Evolutionary conservation across 768 basidiomycete genomes (phyloP).

Genomic region (Tylopilus rubrobrunneus): DNA sequence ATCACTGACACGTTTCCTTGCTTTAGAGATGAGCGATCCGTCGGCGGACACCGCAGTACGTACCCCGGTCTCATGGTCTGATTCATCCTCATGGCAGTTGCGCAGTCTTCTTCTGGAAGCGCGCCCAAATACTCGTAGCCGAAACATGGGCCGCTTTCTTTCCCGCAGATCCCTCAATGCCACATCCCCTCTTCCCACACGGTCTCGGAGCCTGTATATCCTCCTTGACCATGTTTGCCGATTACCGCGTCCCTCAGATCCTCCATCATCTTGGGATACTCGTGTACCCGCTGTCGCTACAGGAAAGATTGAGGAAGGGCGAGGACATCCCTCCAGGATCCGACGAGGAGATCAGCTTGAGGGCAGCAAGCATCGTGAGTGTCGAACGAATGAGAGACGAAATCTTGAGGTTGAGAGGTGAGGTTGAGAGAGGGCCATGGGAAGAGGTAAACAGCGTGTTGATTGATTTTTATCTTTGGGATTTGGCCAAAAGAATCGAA

Average conservation of each 20-base stretch:
- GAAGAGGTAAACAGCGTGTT: slow-evolving; percentile 63
- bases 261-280: slow-evolving; percentile 79
- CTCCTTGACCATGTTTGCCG: slow-evolving; percentile 89
- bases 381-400: slow-evolving; percentile 70
- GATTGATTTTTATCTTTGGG: slow-evolving; percentile 92
- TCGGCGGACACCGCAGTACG: slow-evolving; percentile 58
- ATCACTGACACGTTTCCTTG: slow-evolving; percentile 68
- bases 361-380: slow-evolving; percentile 75
- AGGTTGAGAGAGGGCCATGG: slow-evolving; percentile 21
- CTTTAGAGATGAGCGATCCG: slow-evolving; percentile 66
- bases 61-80: neutral
- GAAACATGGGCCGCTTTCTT: slow-evolving; percentile 93
- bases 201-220: slow-evolving; percentile 54
- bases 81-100: neutral
- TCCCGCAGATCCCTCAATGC: slow-evolving; percentile 40
- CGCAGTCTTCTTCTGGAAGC: slow-evolving; percentile 82
- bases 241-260: slow-evolving; percentile 90
- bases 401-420: slow-evolving; percentile 36
- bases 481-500: slow-evolving; percentile 76
- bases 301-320: slow-evolving; percentile 45
- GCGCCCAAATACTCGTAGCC: slow-evolving; percentile 87
- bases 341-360: slow-evolving; percentile 70
- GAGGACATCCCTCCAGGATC: slow-evolving; percentile 50
- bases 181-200: slow-evolving; percentile 74
- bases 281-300: slow-evolving; percentile 60